Percentiles rank a stretch among this genome's conserved stretches.
Evolutionary conservation across 768 basidiomycete species (phyloP).

Genomic region (Austroboletus eburneus): DNA sequence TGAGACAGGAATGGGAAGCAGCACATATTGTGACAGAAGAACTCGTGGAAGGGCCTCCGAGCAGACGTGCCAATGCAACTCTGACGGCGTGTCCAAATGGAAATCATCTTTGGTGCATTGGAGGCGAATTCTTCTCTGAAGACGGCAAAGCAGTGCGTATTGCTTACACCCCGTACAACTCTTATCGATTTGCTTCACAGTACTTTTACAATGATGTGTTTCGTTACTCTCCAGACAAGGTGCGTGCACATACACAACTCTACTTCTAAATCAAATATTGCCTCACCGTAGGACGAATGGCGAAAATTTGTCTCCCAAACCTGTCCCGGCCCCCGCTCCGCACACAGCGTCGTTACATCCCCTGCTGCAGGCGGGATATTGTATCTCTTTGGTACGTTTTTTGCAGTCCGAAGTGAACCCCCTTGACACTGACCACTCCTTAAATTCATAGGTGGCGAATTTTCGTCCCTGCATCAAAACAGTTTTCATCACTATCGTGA

Average conservation of each 20-base stretch:
- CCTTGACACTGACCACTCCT: too few species aligned
- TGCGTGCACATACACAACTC: conserved; percentile 14
- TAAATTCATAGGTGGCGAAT: conserved; percentile 92
- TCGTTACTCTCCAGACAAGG: conserved; percentile 82
- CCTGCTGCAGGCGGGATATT: conserved; percentile 81
- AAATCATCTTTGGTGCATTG: conserved; percentile 79
- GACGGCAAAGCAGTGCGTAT: conserved; percentile 69
- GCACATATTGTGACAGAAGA: conserved; percentile 82
- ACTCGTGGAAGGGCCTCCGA: conserved; percentile 76
- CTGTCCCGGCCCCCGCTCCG: conserved; percentile 83
- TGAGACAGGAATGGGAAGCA: too few species aligned
- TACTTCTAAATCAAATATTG: too few species aligned
- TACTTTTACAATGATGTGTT: conserved; percentile 88
- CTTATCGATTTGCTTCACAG: too few species aligned
- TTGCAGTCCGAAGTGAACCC: too few species aligned
- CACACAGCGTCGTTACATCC: conserved; percentile 75
- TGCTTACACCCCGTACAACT: accelerated
- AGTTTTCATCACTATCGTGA: conserved; percentile 87
- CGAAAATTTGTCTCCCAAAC: conserved; percentile 78
- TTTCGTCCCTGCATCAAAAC: conserved; percentile 77
- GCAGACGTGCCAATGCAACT: conserved; percentile 80
- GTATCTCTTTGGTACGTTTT: too few species aligned
- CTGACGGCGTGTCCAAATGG: conserved; percentile 81
- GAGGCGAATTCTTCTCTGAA: conserved; percentile 82
- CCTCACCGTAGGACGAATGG: conserved; percentile 81